Conservation (phyloP, 805 yeast species). For the Candida chilensis region DNA sequence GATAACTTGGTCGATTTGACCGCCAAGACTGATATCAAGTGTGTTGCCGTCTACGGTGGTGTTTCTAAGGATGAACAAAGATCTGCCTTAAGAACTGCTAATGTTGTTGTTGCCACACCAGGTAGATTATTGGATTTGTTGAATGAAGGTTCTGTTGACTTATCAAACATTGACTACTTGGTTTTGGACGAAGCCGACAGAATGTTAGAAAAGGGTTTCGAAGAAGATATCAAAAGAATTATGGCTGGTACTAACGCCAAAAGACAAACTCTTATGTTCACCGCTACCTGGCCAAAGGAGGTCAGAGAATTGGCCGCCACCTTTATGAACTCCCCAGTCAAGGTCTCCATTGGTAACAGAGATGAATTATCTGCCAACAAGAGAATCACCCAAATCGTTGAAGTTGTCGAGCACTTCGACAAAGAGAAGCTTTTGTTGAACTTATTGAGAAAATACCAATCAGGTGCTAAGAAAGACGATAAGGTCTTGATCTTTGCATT, state of each 20-base stretch:
- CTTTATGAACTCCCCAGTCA: constrained; percentile 80
- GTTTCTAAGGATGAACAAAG: constrained; percentile 93
- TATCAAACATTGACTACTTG: constrained; percentile 61
- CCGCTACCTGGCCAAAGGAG: constrained; percentile 99
- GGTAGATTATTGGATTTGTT: constrained; percentile 89
- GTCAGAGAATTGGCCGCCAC: constrained; percentile 86
- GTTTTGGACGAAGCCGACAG: constrained; percentile 98
- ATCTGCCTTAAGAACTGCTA: constrained; percentile 51
- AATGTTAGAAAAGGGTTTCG: constrained; percentile 97
- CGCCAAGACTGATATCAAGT: constrained; percentile 48
- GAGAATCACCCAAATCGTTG: constrained; percentile 88
- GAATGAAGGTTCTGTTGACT: constrained; percentile 76
- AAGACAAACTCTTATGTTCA: constrained; percentile 95
- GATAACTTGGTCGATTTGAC: constrained; percentile 72
- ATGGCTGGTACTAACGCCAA: constrained; percentile 49
- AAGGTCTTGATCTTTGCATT: constrained; percentile 88
- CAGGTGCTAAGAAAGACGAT: constrained; percentile 57
- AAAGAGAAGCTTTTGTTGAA: constrained; percentile 74
- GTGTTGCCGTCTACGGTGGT: constrained; percentile 94
- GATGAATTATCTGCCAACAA: constrained; percentile 94
- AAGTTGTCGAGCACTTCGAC: constrained; percentile 67
- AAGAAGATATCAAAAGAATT: constrained; percentile 86
- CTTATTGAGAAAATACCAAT: constrained; percentile 65
- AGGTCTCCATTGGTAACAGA: constrained; percentile 86
- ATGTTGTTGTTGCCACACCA: constrained; percentile 94